phyloP scores from a whole-genome alignment of 2,329 filamentous ascomycete genomes.

The Bipolaris victoriae region DNA sequence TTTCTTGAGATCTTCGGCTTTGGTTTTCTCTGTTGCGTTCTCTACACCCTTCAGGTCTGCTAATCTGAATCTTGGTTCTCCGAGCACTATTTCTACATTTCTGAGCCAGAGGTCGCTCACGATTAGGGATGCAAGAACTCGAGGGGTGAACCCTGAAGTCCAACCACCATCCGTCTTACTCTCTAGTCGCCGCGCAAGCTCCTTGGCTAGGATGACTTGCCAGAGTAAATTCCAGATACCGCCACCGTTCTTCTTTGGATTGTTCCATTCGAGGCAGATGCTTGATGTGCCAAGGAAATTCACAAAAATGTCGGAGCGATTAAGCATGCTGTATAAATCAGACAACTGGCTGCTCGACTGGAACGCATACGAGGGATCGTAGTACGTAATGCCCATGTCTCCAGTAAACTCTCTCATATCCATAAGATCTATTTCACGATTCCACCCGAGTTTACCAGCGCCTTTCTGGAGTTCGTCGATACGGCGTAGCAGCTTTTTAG shows the following conservation, averaged over 20 bases:
- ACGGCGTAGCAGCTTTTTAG: background rate
- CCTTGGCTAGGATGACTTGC: background rate
- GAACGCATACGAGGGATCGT: background rate
- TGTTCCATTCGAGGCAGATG: background rate
- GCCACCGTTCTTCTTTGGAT: background rate
- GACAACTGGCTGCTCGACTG: background rate
- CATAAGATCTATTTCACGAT: background rate
- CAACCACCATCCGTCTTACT: background rate
- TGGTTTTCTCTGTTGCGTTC: background rate
- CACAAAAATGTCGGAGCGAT: background rate
- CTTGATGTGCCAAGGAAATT: background rate
- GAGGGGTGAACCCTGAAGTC: background rate
- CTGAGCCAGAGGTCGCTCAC: background rate
- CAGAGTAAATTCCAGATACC: background rate
- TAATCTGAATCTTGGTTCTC: background rate
- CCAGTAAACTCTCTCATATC: slow-evolving; percentile 2
- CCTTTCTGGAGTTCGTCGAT: background rate
- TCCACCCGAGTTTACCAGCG: background rate
- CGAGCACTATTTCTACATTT: background rate
- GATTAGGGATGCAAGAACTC: background rate
- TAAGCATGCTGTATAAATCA: background rate
- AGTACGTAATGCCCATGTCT: background rate
- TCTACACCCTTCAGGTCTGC: background rate
- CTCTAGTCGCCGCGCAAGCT: background rate
- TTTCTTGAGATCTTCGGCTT: background rate